Evolutionary conservation across 116 monocot species (phyloP), one percentile per base, ranked within the genome.

Genomic region (Phalaenopsis hybrid): DNA sequence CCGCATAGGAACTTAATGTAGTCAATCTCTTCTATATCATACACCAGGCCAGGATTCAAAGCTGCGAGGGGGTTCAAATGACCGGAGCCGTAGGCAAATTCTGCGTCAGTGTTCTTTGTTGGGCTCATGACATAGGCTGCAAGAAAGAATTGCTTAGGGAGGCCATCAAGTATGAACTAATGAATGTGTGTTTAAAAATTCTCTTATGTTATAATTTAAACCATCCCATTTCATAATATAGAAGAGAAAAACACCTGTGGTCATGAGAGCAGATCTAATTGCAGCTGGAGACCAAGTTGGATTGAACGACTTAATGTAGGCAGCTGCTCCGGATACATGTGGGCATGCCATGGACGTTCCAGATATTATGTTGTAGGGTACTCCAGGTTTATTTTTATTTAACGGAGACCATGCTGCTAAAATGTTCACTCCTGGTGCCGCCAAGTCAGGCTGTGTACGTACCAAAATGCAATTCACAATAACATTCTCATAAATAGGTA

Each of bases 231-330:
- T 48, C 4, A 48, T 0, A 48, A 48, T 48, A 8, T 4, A 48
- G 6, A 61, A 13, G n/a, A 68, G 25, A 6, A 0, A 48, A 48
- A 1, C 50, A 83, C 83, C 83, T 1, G 83, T 78, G 12, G 83
- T 83, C 78, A 83, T 83, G 3, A 83, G 58, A 43, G 83, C 83
- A 68, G 83, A 83, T 21, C 78, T 83, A 61, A 83, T 83, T 3
- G 83, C 83, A 70, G 78, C 78, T 4, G 83, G 83, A 41, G 83
- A 83, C 83, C 83, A 79, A 11, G 9, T 25, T 34, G 83, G 79
- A 52, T 74, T 69, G 37, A 57, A 34, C 8, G 83, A 83, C 43
- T 83, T 83, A 23, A 83, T 28, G 17, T 79, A 79, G 44, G 79
- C 79, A 2, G 79, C 79, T 0, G 57, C 72, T 0, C 73, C 83